These are phyloP conservation scores for Juglanconis sp. DNA, from an alignment of 2,329 filamentous ascomycete genomes.

Conservation along the genomic window DNA sequence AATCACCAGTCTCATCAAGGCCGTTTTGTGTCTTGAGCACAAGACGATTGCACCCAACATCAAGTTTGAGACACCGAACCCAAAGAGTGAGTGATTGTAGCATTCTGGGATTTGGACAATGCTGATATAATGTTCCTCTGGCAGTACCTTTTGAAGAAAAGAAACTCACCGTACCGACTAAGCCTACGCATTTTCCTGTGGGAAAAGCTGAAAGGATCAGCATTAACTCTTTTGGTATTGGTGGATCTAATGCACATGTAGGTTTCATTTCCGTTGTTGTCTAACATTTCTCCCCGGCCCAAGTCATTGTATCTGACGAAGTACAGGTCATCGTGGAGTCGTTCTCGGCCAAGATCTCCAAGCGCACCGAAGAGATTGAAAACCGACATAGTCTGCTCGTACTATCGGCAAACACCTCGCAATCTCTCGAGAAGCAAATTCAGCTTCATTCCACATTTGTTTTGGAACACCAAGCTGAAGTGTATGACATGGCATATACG, in stretches of 20 bases:
- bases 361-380: too few species aligned
- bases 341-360: too few species aligned
- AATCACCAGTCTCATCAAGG: conserved; percentile 30
- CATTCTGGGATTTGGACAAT: neutral
- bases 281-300: neutral
- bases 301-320: neutral
- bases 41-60: conserved; percentile 31
- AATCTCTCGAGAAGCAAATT: too few species aligned
- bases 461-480: too few species aligned
- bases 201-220: conserved; percentile 25
- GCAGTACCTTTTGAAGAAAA: conserved; percentile 17
- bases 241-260: conserved; percentile 37
- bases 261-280: conserved; percentile 8
- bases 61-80: conserved; percentile 31
- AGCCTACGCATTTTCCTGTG: conserved; percentile 25
- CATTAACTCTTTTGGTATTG: conserved; percentile 39
- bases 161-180: conserved; percentile 25
- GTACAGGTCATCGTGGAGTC: neutral
- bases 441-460: too few species aligned
- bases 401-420: too few species aligned
- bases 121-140: neutral
- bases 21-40: conserved; percentile 30
- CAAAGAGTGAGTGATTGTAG: conserved; percentile 20
- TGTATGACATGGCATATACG: too few species aligned
- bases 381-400: too few species aligned